phyloP scores from a whole-genome alignment of 2,329 filamentous ascomycete species.

The Westerdykella ornata region DNA sequence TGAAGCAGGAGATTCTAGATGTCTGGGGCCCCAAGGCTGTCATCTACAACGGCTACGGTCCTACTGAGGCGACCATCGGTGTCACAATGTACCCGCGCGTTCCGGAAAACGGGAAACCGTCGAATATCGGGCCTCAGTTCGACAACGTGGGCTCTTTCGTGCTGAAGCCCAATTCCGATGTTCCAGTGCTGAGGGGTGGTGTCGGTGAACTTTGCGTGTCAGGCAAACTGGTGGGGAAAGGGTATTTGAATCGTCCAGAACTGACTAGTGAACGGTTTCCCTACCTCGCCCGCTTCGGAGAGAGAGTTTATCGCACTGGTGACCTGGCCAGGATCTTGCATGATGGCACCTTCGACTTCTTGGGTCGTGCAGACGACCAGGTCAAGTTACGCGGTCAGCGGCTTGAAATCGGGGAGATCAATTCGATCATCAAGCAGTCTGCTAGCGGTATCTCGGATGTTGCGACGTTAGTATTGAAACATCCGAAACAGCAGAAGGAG shows the following conservation, averaged over 20 bases:
- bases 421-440: conserved; percentile 65
- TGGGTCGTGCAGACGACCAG: conserved; percentile 84
- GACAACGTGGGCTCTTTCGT: conserved; percentile 82
- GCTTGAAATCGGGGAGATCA: conserved; percentile 86
- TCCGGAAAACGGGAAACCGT: conserved; percentile 67
- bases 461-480: conserved; percentile 68
- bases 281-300: conserved; percentile 44
- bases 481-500: conserved; percentile 67
- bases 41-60: conserved; percentile 87
- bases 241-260: conserved; percentile 75
- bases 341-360: conserved; percentile 77
- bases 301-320: conserved; percentile 72
- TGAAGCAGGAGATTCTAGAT: conserved; percentile 84
- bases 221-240: conserved; percentile 79
- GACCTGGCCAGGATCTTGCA: conserved; percentile 77
- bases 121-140: conserved; percentile 83
- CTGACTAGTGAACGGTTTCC: conserved; percentile 74
- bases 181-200: conserved; percentile 67
- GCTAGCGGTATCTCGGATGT: conserved; percentile 58
- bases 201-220: conserved; percentile 86
- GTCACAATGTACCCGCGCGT: conserved; percentile 85
- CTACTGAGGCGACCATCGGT: conserved; percentile 88
- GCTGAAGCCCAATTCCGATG: conserved; percentile 60
- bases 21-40: conserved; percentile 72
- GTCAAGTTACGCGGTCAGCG: conserved; percentile 86